Conservation (phyloP, 345 rosid species). For the Psidium friedrichsthalianum region DNA sequence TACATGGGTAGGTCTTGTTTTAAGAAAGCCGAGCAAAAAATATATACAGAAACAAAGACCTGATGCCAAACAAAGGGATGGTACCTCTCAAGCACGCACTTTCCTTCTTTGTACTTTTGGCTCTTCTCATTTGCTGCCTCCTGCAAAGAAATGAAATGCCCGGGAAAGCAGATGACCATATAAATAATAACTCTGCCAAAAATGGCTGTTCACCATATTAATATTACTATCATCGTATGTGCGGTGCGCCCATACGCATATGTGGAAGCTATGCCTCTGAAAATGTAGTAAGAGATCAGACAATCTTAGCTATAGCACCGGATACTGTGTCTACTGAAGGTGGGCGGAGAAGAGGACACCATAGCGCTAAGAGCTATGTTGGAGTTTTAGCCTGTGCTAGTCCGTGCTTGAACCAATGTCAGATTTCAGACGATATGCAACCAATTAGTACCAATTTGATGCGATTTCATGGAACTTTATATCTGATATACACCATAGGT, state of each 20-base stretch:
- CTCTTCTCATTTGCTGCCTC: constrained; percentile 59
- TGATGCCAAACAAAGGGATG: background rate
- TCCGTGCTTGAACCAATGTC: background rate
- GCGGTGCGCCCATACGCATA: background rate
- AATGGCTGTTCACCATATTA: background rate
- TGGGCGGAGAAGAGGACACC: background rate
- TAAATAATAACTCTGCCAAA: background rate
- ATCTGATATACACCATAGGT: background rate
- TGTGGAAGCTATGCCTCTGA: background rate
- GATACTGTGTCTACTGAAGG: background rate
- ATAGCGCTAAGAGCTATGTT: background rate
- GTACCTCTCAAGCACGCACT: constrained; percentile 77
- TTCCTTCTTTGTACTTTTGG: constrained; percentile 81
- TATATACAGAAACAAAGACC: background rate
- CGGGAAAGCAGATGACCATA: background rate
- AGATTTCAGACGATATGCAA: background rate
- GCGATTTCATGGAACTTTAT: background rate
- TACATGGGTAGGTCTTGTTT: background rate
- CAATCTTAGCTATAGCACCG: background rate
- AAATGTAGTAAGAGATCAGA: background rate
- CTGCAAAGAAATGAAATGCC: constrained; percentile 19
- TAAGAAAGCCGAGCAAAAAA: background rate
- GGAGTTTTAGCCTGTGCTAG: background rate
- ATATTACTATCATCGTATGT: background rate
- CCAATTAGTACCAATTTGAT: background rate